A percentile compares a stretch with the other conserved stretches of the same genome.
Conservation (phyloP, 2,329 filamentous ascomycete species). For the Beauveria brongniartii region DNA sequence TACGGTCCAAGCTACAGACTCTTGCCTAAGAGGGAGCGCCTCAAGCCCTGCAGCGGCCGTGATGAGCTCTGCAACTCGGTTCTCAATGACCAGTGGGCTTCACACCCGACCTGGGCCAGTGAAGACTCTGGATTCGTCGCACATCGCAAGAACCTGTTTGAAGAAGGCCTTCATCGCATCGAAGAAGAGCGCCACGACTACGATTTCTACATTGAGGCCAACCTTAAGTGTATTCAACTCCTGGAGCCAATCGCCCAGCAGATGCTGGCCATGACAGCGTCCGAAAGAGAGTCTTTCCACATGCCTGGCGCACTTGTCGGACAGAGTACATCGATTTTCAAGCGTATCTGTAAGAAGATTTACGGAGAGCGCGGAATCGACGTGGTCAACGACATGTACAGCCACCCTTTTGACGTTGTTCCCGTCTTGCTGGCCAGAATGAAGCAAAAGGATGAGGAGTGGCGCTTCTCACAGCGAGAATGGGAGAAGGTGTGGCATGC, state of each 20-base stretch:
- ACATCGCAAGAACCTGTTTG: conserved; percentile 91
- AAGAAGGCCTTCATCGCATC: conserved; percentile 90
- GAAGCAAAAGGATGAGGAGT: conserved; percentile 95
- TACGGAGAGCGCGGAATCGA: conserved; percentile 83
- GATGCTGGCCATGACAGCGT: conserved; percentile 68
- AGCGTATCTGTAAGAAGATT: conserved; percentile 94
- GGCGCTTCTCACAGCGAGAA: conserved; percentile 92
- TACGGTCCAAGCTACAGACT: conserved; percentile 92
- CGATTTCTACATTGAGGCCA: conserved; percentile 95
- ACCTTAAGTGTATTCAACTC: conserved; percentile 88
- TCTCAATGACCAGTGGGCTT: conserved; percentile 96
- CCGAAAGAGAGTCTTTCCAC: conserved; percentile 65
- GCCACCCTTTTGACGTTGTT: conserved; percentile 75
- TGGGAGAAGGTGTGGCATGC: conserved; percentile 99
- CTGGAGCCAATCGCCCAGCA: conserved; percentile 90
- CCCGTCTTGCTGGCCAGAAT: conserved; percentile 81
- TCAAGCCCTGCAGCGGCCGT: conserved; percentile 86
- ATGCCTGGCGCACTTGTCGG: conserved; percentile 81
- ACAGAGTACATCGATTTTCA: conserved; percentile 93
- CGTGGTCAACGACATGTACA: conserved; percentile 82
- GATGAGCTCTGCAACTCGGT: conserved; percentile 92
- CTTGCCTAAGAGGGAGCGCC: conserved; percentile 80
- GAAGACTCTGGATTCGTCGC: conserved; percentile 97
- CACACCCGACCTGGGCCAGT: conserved; percentile 96
- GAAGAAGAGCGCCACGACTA: conserved; percentile 98